Conservation (phyloP, 2,329 filamentous ascomycete genomes). For the Penicillium sp. region DNA sequence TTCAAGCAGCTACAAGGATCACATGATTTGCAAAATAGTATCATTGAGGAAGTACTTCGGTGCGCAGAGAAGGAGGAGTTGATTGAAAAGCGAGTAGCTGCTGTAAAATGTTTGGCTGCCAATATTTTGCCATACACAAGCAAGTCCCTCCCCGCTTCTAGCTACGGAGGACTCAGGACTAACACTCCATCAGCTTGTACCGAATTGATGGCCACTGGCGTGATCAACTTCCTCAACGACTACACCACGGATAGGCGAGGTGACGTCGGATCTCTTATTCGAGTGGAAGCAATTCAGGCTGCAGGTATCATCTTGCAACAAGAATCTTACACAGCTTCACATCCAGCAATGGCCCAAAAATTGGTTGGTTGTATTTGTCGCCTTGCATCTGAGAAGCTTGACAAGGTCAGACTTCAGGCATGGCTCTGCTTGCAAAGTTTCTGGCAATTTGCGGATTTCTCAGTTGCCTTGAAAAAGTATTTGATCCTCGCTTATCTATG, state of each 20-base stretch:
- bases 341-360: slow-evolving; percentile 20
- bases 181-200: slow-evolving; percentile 29
- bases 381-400: slow-evolving; percentile 82
- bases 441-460: slow-evolving; percentile 39
- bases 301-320: slow-evolving; percentile 46
- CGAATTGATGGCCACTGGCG: slow-evolving; percentile 27
- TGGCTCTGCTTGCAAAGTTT: slow-evolving; percentile 44
- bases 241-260: slow-evolving; percentile 88
- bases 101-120: slow-evolving; percentile 39
- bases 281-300: slow-evolving; percentile 72
- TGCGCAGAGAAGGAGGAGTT: slow-evolving; percentile 37
- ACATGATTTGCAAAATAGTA: slow-evolving; percentile 24
- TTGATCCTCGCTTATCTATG: too few relatives aligned
- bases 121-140: slow-evolving; percentile 39
- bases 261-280: slow-evolving; percentile 83
- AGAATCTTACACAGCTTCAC: slow-evolving; percentile 5
- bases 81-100: slow-evolving; percentile 43
- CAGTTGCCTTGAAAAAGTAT: slow-evolving; percentile 44
- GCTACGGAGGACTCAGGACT: slow-evolving; percentile 4
- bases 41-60: slow-evolving; percentile 34
- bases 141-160: slow-evolving; percentile 16
- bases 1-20: slow-evolving; percentile 33
- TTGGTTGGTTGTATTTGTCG: slow-evolving; percentile 55
- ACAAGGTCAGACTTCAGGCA: slow-evolving; percentile 68
- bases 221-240: slow-evolving; percentile 63